phyloP scores from a whole-genome alignment of 345 rosid genomes.

The Rhizophora apiculata region DNA sequence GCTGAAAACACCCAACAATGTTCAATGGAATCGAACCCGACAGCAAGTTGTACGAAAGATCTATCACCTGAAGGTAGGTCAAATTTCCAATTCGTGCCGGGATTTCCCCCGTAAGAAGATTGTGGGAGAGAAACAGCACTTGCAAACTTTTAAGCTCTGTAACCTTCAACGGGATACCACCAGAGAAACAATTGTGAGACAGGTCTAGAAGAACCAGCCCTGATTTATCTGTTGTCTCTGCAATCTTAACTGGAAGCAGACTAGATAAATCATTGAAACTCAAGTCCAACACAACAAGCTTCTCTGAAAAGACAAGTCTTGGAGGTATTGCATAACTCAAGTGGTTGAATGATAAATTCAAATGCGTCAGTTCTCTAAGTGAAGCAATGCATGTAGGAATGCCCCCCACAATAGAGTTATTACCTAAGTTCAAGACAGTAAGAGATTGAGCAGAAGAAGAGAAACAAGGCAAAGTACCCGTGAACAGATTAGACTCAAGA shows the following conservation, averaged over 20 bases:
- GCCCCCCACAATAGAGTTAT: slow-evolving; percentile 74
- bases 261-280: slow-evolving; percentile 74
- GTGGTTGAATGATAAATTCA: slow-evolving; percentile 69
- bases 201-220: slow-evolving; percentile 83
- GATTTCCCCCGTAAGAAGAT: slow-evolving; percentile 67
- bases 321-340: slow-evolving; percentile 69
- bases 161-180: slow-evolving; percentile 61
- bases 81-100: slow-evolving; percentile 80
- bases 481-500: slow-evolving; percentile 65
- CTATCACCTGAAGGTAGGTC: slow-evolving; percentile 82
- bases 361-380: slow-evolving; percentile 43
- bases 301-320: slow-evolving; percentile 60
- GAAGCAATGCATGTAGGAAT: slow-evolving; percentile 85
- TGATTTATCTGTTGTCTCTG: slow-evolving; percentile 60
- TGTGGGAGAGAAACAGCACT: slow-evolving; percentile 80
- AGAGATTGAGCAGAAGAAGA: slow-evolving; percentile 54
- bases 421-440: slow-evolving; percentile 50
- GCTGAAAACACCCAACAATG: slow-evolving; percentile 86
- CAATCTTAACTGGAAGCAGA: slow-evolving; percentile 57
- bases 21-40: slow-evolving; percentile 78
- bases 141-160: slow-evolving; percentile 82
- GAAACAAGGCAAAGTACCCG: slow-evolving; percentile 87
- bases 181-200: slow-evolving; percentile 70
- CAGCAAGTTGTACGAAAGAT: slow-evolving; percentile 68
- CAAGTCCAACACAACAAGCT: slow-evolving; percentile 73